phyloP scores from a whole-genome alignment of 129 eudicot genomes.

The Heracleum sosnowskyi region DNA sequence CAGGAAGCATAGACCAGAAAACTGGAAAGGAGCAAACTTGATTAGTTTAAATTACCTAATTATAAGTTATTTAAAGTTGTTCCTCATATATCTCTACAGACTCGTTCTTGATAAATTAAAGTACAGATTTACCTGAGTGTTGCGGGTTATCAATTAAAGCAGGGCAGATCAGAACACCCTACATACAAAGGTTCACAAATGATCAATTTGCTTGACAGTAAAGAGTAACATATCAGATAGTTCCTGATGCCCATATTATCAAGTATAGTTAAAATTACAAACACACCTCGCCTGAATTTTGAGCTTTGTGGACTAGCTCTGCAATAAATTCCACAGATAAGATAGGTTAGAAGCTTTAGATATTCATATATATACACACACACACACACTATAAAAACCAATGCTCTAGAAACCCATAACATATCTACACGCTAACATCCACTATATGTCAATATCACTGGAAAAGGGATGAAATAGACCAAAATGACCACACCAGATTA shows the following conservation, averaged over 20 bases:
- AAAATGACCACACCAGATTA: background rate
- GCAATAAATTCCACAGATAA: slow-evolving; percentile 27
- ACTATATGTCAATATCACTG: background rate
- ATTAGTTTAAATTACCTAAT: slow-evolving; percentile 8
- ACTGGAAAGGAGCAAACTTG: slow-evolving; percentile 36
- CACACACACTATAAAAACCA: background rate
- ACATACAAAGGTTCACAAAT: slow-evolving; percentile 11
- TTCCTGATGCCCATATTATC: background rate
- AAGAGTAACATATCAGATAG: background rate
- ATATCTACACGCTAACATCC: background rate
- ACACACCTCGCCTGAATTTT: slow-evolving; percentile 54
- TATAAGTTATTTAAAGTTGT: background rate
- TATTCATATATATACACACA: background rate
- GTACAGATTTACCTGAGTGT: slow-evolving; percentile 45
- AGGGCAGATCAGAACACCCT: slow-evolving; percentile 61
- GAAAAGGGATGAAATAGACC: background rate
- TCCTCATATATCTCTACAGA: background rate
- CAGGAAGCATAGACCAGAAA: slow-evolving; percentile 79
- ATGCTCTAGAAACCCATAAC: background rate
- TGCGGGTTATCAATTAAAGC: slow-evolving; percentile 52
- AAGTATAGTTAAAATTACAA: slow-evolving; percentile 3
- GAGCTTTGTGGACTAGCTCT: slow-evolving; percentile 45
- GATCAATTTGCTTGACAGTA: background rate
- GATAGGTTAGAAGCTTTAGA: background rate
- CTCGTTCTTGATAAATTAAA: background rate